A percentile compares a stretch with the other conserved stretches of the same genome.
phyloP scores from a whole-genome alignment of 1,284 basidiomycete genomes.

The Microbotryum scabiosae region DNA sequence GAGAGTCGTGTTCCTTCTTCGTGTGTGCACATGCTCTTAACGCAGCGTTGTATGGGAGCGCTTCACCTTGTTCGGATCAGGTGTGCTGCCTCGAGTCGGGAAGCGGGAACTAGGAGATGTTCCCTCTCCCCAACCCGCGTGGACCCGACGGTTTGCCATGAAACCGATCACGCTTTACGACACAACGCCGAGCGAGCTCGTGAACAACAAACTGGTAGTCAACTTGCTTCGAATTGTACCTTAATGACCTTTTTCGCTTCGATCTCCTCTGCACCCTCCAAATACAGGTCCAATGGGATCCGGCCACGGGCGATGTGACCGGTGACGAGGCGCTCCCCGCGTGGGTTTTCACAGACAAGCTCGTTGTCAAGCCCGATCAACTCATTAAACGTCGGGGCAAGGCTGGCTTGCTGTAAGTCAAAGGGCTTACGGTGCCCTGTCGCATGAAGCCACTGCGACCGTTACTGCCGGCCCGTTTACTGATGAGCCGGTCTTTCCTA shows the following conservation, averaged over 20 bases:
- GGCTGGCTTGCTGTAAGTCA: slow-evolving; percentile 67
- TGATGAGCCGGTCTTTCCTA: too few relatives aligned
- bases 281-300: slow-evolving; percentile 64
- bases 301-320: slow-evolving; percentile 68
- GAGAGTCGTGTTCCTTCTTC: background rate
- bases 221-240: background rate
- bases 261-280: background rate
- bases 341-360: slow-evolving; percentile 65
- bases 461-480: background rate
- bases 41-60: too few relatives aligned
- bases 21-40: too few relatives aligned
- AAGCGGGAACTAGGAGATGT: background rate
- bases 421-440: background rate
- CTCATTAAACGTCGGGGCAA: slow-evolving; percentile 99
- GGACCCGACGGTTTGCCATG: background rate
- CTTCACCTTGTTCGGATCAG: too few relatives aligned
- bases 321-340: slow-evolving; percentile 64
- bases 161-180: background rate
- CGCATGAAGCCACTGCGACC: background rate
- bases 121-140: background rate
- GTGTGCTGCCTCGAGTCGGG: too few relatives aligned
- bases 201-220: too few relatives aligned
- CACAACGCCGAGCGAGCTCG: too few relatives aligned
- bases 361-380: slow-evolving; percentile 57
- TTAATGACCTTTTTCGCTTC: background rate